phyloP scores from a whole-genome alignment of 495 filamentous ascomycete species.

The Aspergillus bertholletiae region DNA sequence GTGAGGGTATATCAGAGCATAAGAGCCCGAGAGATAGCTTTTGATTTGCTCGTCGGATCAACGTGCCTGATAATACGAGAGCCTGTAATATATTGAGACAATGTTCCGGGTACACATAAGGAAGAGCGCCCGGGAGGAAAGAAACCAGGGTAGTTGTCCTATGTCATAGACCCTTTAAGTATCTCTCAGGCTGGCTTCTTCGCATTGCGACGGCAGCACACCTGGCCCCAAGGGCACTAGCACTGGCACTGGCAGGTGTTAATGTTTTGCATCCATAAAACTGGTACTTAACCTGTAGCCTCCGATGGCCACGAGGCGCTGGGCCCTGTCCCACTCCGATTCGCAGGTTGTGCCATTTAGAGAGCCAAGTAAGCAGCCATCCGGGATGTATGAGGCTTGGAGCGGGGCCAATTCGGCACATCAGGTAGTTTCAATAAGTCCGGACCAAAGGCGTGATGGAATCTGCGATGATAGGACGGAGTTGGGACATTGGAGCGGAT shows the following conservation, averaged over 20 bases:
- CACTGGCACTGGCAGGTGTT: too few relatives aligned
- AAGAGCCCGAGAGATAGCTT: too few relatives aligned
- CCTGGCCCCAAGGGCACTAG: neutral
- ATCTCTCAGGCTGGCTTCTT: too few relatives aligned
- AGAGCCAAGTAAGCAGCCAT: neutral
- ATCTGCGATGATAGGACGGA: neutral
- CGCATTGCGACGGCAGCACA: neutral
- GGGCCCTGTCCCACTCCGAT: neutral
- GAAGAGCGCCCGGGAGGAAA: neutral
- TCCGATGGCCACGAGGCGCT: conserved; percentile 1
- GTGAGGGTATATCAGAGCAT: neutral
- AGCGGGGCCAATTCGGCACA: neutral
- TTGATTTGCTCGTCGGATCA: neutral
- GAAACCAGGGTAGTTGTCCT: neutral
- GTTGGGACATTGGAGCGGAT: neutral
- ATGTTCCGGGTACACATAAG: neutral
- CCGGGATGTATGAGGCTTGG: neutral
- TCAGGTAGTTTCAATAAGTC: neutral
- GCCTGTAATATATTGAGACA: neutral
- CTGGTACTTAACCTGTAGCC: neutral
- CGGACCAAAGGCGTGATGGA: neutral
- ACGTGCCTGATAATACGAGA: neutral
- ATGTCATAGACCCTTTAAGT: neutral
- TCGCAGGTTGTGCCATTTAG: neutral
- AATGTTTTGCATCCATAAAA: neutral